A percentile compares a stretch with the other conserved stretches of the same genome.
phyloP scores from a whole-genome alignment of 495 filamentous ascomycete genomes.

The Aspergillus saccharolyticus region DNA sequence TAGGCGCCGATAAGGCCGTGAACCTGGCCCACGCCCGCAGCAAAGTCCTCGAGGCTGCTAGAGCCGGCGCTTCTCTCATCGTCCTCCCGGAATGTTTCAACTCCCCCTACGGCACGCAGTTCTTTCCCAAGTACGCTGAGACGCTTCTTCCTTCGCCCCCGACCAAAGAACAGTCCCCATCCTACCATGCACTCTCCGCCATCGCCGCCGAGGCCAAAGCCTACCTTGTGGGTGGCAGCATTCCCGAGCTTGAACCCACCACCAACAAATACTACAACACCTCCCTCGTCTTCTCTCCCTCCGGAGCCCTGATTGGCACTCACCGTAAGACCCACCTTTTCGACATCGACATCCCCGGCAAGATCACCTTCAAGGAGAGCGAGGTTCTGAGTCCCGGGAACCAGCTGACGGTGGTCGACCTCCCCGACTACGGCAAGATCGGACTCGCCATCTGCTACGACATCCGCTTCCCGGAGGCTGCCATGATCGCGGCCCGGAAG shows the following conservation, averaged over 20 bases:
- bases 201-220: conserved; percentile 71
- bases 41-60: conserved; percentile 78
- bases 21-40: conserved; percentile 79
- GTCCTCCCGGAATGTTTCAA: conserved; percentile 89
- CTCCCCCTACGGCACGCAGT: conserved; percentile 83
- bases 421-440: conserved; percentile 80
- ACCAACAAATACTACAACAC: conserved; percentile 89
- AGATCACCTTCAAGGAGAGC: conserved; percentile 85
- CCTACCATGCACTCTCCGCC: conserved; percentile 75
- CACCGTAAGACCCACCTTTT: conserved; percentile 98
- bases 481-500: conserved; percentile 80
- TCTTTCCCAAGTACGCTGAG: conserved; percentile 91
- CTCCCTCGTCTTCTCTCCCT: conserved; percentile 71
- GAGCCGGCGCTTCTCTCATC: conserved; percentile 60
- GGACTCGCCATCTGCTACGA: conserved; percentile 95
- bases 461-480: conserved; percentile 91
- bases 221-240: conserved; percentile 87
- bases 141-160: conserved; percentile 76
- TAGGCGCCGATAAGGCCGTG: conserved; percentile 71
- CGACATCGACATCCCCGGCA: conserved; percentile 95
- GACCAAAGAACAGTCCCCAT: conserved; percentile 62
- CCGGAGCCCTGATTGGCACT: conserved; percentile 70
- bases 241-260: conserved; percentile 66
- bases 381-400: conserved; percentile 83
- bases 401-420: conserved; percentile 72